Evolutionary conservation across 2,329 filamentous ascomycete species (phyloP), one percentile per base, ranked within the genome.

Genomic region (Zopfia rhizophila): DNA sequence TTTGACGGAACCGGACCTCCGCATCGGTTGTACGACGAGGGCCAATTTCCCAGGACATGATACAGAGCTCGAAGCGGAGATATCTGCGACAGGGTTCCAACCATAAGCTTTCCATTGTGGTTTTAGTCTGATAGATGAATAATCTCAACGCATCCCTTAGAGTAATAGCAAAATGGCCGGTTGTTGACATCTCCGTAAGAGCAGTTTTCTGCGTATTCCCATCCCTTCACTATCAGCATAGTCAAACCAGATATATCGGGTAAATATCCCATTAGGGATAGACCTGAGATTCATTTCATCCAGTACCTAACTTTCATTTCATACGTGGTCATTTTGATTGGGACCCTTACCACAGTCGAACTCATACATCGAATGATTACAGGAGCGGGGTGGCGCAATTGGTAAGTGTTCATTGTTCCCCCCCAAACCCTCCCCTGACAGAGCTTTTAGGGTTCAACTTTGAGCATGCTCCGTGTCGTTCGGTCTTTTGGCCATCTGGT

Each of bases 301-400:
- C 59, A 63, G 4, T 65, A 63, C 21, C 36, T 89, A 80, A 93
- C 10, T 79, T 86, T 17, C 78, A 90, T 7, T n/a, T 85, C 83
- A 3, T 85, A 81, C 56, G 72, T 85, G 29, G 76, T 84, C 52
- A 92, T 89, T 61, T 84, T 87, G 56, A 74, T 88, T 56, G 90
- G 90, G 50, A 86, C 88, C 38, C 79, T 82, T 38, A 88, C 89
- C 5, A 90, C 90, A 0, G 75, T 94, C 24, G 90, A 94, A 69
- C 75, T 94, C n/a, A n/a, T n/a, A n/a, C n/a, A n/a, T n/a, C n/a
- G n/a, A n/a, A n/a, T n/a, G n/a, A n/a, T n/a, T n/a, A n/a, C n/a
- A n/a, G n/a, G n/a, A n/a, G n/a, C n/a, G n/a, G n/a, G n/a, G n/a
- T n/a, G n/a, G n/a, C n/a, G n/a, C n/a, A n/a, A n/a, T n/a, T n/a